Percentiles rank a stretch among this genome's conserved stretches.
Conservation (phyloP, 192 early-diverging fungal genomes). For the Rhizophagus clarus region DNA sequence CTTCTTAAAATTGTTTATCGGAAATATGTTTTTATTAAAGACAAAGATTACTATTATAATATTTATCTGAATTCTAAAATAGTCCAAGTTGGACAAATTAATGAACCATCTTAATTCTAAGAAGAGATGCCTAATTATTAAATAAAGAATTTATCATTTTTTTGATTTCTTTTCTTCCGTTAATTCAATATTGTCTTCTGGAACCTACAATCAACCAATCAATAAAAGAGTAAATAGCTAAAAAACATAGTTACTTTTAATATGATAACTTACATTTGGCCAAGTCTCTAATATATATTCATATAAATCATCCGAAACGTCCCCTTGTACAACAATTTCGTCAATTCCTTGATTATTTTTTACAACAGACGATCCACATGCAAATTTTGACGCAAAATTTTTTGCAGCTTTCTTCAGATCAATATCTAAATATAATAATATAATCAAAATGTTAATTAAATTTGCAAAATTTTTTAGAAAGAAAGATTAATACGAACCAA, state of each 20-base stretch:
- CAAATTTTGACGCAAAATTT: constrained; percentile 93
- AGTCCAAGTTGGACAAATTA: too few species aligned
- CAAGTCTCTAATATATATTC: constrained; percentile 81
- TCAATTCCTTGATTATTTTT: constrained; percentile 92
- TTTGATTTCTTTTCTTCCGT: constrained; percentile 44
- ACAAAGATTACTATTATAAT: too few species aligned
- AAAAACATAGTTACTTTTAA: background rate
- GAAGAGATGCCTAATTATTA: background rate
- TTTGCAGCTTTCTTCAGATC: constrained; percentile 98
- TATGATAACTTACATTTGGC: constrained; percentile 54
- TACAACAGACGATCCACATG: constrained; percentile 89
- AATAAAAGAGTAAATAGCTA: background rate
- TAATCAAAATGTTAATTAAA: background rate
- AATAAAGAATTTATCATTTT: background rate
- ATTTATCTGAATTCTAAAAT: too few species aligned
- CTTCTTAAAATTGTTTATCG: too few species aligned
- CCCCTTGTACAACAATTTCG: constrained; percentile 97
- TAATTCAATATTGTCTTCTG: constrained; percentile 77
- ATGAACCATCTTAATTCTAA: too few species aligned
- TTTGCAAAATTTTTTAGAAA: constrained; percentile 3
- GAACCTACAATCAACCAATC: constrained; percentile 49
- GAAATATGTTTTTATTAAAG: too few species aligned
- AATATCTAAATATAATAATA: constrained; percentile 60
- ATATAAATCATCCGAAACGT: constrained; percentile 86
- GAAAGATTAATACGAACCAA: constrained; percentile 63